Evolutionary conservation across 257 asterid species (phyloP).

Genomic region (Rhazya stricta): DNA sequence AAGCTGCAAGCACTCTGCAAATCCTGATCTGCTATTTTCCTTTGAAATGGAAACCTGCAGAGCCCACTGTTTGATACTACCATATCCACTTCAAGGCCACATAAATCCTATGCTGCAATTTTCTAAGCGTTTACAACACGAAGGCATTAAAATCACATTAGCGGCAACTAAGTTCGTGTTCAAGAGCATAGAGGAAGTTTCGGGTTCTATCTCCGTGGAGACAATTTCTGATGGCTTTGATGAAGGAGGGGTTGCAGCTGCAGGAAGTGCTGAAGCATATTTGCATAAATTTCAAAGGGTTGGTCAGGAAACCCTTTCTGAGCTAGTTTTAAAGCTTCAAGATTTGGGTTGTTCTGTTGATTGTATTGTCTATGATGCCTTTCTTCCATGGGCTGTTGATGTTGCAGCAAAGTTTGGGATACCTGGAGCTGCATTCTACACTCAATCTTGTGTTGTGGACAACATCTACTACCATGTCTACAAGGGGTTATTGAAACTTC

Average conservation of each 20-base stretch:
- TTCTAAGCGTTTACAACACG: conserved; percentile 35
- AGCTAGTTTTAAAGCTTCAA: conserved; percentile 6
- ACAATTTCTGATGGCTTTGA: conserved; percentile 22
- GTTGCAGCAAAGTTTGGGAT: conserved; percentile 15
- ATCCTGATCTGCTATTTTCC: not conserved
- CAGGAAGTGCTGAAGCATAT: conserved; percentile 26
- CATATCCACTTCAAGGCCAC: conserved; percentile 42
- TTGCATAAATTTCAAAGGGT: conserved; percentile 23
- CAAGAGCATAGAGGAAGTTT: conserved; percentile 15
- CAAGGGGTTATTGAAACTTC: conserved; percentile 11
- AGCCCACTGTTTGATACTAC: conserved; percentile 31
- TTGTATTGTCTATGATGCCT: conserved; percentile 23
- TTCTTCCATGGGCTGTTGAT: conserved; percentile 25
- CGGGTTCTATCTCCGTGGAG: conserved; percentile 22
- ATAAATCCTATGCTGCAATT: conserved; percentile 49
- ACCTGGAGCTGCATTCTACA: conserved; percentile 12
- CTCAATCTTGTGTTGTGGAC: conserved; percentile 21
- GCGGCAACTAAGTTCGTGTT: not conserved
- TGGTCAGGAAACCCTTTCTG: conserved; percentile 14
- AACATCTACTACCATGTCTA: conserved; percentile 17
- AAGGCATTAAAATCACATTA: conserved; percentile 19
- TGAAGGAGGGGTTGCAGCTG: conserved; percentile 9
- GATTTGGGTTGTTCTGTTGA: conserved; percentile 1
- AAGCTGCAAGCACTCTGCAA: no score
- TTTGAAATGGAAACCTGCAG: not conserved